These are phyloP conservation scores for Penicillium lagena DNA, from an alignment of 495 filamentous ascomycete genomes.

Conservation along the genomic window DNA sequence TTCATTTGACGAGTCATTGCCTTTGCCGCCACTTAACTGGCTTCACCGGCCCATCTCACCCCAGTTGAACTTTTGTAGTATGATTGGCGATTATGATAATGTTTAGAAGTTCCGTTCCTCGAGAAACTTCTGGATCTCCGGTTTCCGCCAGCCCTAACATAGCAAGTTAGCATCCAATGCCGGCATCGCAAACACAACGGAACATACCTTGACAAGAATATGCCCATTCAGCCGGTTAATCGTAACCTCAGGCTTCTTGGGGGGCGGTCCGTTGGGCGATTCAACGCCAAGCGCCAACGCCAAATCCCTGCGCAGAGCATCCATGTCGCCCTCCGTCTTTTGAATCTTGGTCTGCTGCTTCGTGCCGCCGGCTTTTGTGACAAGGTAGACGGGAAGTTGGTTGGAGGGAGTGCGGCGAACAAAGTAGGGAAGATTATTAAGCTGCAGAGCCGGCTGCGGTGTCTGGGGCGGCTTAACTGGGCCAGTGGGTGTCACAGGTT, in stretches of 20 bases:
- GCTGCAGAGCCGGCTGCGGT: conserved; percentile 18
- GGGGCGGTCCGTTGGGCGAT: conserved; percentile 15
- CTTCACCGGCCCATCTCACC: no score
- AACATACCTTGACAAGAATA: conserved; percentile 57
- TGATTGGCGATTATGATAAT: no score
- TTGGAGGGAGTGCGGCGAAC: conserved; percentile 64
- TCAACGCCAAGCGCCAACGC: conserved; percentile 40
- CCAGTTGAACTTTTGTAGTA: no score
- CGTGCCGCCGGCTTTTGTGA: conserved; percentile 70
- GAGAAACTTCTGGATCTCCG: conserved; percentile 41
- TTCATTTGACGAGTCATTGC: no score
- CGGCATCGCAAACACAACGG: not conserved
- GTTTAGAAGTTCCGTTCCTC: conserved; percentile 41
- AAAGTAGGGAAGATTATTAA: conserved; percentile 57
- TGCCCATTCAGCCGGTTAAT: conserved; percentile 58
- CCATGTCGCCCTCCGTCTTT: conserved; percentile 68
- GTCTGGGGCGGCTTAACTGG: conserved; percentile 14
- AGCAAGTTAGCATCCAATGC: conserved; percentile 2
- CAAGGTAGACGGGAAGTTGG: conserved; percentile 73
- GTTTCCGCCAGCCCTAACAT: conserved; percentile 45
- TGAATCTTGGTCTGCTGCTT: conserved; percentile 67
- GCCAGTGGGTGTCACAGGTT: conserved; percentile 16
- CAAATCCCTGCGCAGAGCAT: conserved; percentile 47
- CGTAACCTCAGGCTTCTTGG: conserved; percentile 35
- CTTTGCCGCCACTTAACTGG: no score